A percentile compares a stretch with the other conserved stretches of the same genome.
Evolutionary conservation across 305 asterid species (phyloP).

Genomic region (Solanum hybrid): DNA sequence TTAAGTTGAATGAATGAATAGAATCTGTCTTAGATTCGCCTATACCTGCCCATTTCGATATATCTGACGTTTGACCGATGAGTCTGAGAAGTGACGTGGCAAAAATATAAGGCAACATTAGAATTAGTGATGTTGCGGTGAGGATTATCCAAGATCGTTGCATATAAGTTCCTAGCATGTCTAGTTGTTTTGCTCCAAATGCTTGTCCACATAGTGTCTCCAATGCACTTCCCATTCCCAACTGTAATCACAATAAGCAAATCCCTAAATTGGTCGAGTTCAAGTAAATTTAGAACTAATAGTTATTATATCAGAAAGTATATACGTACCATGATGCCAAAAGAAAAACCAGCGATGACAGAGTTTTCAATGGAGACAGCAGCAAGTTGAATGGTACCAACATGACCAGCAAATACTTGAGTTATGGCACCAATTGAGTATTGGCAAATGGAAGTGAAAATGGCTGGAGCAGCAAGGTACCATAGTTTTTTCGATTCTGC

Average conservation of each 20-base stretch:
- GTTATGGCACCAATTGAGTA: constrained; percentile 43
- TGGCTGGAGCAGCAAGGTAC: constrained; percentile 52
- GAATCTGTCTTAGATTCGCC: background rate
- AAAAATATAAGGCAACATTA: constrained; percentile 30
- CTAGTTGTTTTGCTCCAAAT: constrained; percentile 41
- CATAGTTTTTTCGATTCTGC: constrained; percentile 37
- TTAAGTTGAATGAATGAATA: background rate
- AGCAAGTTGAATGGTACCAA: too few relatives aligned
- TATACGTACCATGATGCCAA: too few relatives aligned
- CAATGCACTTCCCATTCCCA: constrained; percentile 61
- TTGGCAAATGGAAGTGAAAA: constrained; percentile 45
- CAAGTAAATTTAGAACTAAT: background rate
- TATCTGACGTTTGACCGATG: constrained; percentile 34
- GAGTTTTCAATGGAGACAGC: too few relatives aligned
- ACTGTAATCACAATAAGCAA: constrained; percentile 11
- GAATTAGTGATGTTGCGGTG: constrained; percentile 14
- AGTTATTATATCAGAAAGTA: background rate
- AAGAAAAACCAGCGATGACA: too few relatives aligned
- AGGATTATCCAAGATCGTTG: constrained; percentile 53
- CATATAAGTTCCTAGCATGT: constrained; percentile 53
- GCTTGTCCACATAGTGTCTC: constrained; percentile 81
- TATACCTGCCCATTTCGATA: constrained; percentile 39
- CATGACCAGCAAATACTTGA: constrained; percentile 38
- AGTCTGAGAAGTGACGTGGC: constrained; percentile 29
- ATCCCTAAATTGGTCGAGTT: background rate